Conservation (phyloP, 129 eudicot species). For the Tagetes patula region DNA sequence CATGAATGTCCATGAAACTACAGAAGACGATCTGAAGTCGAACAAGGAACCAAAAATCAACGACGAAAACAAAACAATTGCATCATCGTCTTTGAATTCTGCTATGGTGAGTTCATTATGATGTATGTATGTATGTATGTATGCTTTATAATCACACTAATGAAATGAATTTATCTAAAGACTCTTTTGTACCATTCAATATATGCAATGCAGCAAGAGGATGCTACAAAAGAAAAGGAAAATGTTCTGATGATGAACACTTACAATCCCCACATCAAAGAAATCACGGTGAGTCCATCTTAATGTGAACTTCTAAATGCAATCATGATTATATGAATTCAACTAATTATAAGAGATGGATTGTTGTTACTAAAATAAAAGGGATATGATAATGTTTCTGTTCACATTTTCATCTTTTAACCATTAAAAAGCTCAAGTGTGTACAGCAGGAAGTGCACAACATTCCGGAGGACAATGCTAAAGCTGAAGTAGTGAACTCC, state of each 20-base stretch:
- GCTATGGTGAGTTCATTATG: constrained; percentile 11
- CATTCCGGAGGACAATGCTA: not conserved
- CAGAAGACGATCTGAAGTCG: constrained; percentile 15
- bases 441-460: constrained; percentile 26
- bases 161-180: constrained; percentile 2
- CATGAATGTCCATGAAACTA: not conserved
- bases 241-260: not conserved
- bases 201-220: not conserved
- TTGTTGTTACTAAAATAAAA: not conserved
- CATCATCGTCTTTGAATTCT: not conserved
- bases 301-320: not conserved
- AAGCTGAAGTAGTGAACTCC: constrained; percentile 9
- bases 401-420: not conserved
- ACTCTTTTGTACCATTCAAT: not conserved
- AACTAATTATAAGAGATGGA: not conserved
- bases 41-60: constrained; percentile 7
- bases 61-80: not conserved
- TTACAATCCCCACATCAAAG: not conserved
- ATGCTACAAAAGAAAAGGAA: not conserved
- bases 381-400: not conserved
- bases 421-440: constrained; percentile 4
- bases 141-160: not conserved
- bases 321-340: not conserved
- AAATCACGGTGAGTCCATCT: constrained; percentile 25
- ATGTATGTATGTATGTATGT: not conserved